phyloP scores from a whole-genome alignment of 257 asterid genomes.

The Nyctanthes arbortristis region DNA sequence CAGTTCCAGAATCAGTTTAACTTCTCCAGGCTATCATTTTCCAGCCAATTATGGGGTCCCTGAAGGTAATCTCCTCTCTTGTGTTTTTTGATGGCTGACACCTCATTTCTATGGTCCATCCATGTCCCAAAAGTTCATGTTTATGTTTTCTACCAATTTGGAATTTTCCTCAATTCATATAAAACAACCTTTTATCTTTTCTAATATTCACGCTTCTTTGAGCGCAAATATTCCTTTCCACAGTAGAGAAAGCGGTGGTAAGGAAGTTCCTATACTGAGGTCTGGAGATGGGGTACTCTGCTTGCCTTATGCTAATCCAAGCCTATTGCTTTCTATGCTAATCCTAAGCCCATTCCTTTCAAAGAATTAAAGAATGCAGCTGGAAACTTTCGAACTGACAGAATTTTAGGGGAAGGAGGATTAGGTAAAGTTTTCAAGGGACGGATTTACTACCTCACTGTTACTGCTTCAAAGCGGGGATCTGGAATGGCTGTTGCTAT shows the following conservation, averaged over 20 bases:
- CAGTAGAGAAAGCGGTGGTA: not conserved
- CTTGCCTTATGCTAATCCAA: slow-evolving; percentile 5
- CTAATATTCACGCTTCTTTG: slow-evolving; percentile 4
- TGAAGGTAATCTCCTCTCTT: too few species aligned
- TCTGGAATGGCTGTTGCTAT: slow-evolving; percentile 27
- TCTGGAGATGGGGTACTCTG: slow-evolving; percentile 6
- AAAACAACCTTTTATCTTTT: too few species aligned
- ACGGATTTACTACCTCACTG: slow-evolving; percentile 25
- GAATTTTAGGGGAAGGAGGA: slow-evolving; percentile 21
- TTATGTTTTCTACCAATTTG: too few species aligned
- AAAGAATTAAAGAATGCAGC: slow-evolving; percentile 19
- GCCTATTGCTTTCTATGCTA: too few species aligned
- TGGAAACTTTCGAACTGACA: slow-evolving; percentile 14
- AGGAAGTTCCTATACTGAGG: not conserved
- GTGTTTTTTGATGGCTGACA: too few species aligned
- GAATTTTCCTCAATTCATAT: too few species aligned
- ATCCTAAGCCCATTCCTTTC: not conserved
- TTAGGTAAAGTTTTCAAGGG: slow-evolving; percentile 29
- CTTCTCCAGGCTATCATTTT: too few species aligned
- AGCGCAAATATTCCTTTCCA: not conserved
- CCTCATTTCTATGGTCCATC: too few species aligned
- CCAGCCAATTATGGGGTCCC: too few species aligned
- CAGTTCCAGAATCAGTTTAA: not conserved
- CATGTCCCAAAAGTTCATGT: too few species aligned
- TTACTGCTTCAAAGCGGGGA: slow-evolving; percentile 30